Conservation (phyloP, 2,329 filamentous ascomycete genomes). For the Alternaria burnsii region DNA sequence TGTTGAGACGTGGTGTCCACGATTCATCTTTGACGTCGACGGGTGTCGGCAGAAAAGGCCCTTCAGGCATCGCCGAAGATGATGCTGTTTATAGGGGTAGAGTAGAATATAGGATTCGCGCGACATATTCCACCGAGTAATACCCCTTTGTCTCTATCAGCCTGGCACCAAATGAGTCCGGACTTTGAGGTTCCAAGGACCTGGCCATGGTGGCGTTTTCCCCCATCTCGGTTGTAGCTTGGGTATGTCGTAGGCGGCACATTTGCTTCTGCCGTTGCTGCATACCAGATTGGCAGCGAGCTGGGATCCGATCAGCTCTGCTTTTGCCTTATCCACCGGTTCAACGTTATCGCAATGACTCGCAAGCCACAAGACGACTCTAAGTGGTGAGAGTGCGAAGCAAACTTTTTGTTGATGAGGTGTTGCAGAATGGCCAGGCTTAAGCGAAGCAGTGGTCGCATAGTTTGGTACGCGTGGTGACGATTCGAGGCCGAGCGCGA, state of each 20-base stretch:
- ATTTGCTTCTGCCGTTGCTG: constrained; percentile 6
- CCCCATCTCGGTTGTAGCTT: background rate
- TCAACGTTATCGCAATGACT: constrained; percentile 5
- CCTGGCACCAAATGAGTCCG: background rate
- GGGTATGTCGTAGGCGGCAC: constrained; percentile 8
- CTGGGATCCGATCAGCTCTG: background rate
- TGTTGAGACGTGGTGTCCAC: background rate
- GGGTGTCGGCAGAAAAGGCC: background rate
- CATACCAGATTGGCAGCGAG: background rate
- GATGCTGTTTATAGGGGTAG: background rate
- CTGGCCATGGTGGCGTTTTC: constrained; percentile 4
- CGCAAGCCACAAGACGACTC: background rate
- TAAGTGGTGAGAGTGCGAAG: background rate
- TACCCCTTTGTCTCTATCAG: background rate
- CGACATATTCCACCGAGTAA: background rate
- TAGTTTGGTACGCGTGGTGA: constrained; percentile 9
- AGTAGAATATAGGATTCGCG: background rate
- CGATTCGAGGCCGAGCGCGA: constrained; percentile 3
- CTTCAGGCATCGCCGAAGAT: background rate
- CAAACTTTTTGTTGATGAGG: background rate
- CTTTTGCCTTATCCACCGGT: background rate
- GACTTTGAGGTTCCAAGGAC: background rate
- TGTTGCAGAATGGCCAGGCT: background rate
- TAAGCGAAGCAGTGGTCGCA: constrained; percentile 3
- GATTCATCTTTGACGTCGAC: constrained; percentile 3